phyloP scores from a whole-genome alignment of 2,329 filamentous ascomycete species.

The Chaetomium globosum region DNA sequence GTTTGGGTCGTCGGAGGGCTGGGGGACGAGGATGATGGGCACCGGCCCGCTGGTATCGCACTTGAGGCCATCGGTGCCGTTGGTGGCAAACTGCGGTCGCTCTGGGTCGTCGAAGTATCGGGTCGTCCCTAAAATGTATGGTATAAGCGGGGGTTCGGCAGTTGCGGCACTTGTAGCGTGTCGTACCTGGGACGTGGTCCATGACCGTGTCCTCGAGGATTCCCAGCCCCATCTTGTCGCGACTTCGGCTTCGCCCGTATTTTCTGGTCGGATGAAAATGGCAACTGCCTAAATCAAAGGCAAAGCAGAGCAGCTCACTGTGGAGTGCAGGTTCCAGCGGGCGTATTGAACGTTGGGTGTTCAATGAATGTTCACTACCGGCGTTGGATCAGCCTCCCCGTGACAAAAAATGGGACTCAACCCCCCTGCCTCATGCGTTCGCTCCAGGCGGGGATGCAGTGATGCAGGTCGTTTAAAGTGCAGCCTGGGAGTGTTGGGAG shows the following conservation, averaged over 20 bases:
- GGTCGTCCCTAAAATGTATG: conserved; percentile 54
- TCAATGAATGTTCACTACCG: not conserved
- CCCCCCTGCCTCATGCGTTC: not conserved
- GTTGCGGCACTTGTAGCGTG: conserved; percentile 5
- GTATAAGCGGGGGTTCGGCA: conserved; percentile 15
- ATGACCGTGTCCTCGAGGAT: conserved; percentile 69
- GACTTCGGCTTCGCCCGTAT: conserved; percentile 11
- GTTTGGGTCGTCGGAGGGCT: conserved; percentile 87
- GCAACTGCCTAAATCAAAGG: conserved; percentile 4
- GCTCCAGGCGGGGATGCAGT: not conserved
- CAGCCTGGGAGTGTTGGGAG: not conserved
- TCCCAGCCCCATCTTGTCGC: conserved; percentile 65
- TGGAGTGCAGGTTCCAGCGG: not conserved
- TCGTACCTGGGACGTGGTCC: conserved; percentile 73
- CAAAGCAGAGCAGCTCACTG: conserved; percentile 15
- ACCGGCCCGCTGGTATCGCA: conserved; percentile 67
- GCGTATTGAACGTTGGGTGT: not conserved
- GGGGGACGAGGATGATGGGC: conserved; percentile 79
- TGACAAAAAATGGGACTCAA: conserved; percentile 4
- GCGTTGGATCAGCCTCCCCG: not conserved
- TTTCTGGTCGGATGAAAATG: not conserved
- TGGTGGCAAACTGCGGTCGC: conserved; percentile 49
- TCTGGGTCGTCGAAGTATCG: conserved; percentile 65
- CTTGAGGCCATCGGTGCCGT: conserved; percentile 60
- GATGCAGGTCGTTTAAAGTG: not conserved